Evolutionary conservation across 164 flowering plant species (phyloP).

Genomic region (Nelumbo lutea): DNA sequence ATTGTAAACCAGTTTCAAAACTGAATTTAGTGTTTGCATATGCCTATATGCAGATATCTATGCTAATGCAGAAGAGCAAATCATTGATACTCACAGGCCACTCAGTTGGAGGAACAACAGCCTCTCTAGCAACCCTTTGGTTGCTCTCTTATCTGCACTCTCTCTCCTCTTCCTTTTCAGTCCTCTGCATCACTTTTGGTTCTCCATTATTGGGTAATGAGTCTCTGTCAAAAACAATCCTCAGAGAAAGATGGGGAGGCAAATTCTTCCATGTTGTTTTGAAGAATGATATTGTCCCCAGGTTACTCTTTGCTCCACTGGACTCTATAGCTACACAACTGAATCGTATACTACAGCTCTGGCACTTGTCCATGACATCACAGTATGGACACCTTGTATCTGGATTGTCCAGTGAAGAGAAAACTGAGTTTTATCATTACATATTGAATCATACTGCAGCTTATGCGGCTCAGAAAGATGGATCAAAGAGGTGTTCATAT

Average conservation of each 20-base stretch:
- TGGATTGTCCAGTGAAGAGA: constrained; percentile 22
- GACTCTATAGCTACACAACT: constrained; percentile 21
- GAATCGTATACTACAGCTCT: constrained; percentile 23
- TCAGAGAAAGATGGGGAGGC: constrained; percentile 53
- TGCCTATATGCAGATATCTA: constrained; percentile 33
- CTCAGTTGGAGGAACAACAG: constrained; percentile 61
- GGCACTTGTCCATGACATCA: constrained; percentile 32
- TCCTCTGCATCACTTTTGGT: constrained; percentile 76
- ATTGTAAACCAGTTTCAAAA: too few relatives aligned
- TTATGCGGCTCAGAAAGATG: constrained; percentile 12
- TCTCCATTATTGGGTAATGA: constrained; percentile 67
- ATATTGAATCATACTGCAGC: constrained; percentile 20
- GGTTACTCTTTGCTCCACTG: constrained; percentile 49
- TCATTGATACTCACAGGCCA: constrained; percentile 68
- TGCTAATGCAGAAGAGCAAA: constrained; percentile 33
- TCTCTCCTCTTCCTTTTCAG: constrained; percentile 16
- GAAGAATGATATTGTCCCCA: constrained; percentile 55
- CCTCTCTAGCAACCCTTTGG: constrained; percentile 66
- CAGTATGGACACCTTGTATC: constrained; percentile 6
- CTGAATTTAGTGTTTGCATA: too few relatives aligned
- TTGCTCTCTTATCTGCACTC: constrained; percentile 41
- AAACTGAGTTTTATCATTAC: constrained; percentile 16
- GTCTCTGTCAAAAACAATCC: constrained; percentile 46
- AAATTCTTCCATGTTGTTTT: constrained; percentile 58
- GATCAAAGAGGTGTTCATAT: constrained; percentile 16